These are phyloP conservation scores for Lachancea sp. DNA, from an alignment of 805 yeast genomes.

Conservation along the genomic window DNA sequence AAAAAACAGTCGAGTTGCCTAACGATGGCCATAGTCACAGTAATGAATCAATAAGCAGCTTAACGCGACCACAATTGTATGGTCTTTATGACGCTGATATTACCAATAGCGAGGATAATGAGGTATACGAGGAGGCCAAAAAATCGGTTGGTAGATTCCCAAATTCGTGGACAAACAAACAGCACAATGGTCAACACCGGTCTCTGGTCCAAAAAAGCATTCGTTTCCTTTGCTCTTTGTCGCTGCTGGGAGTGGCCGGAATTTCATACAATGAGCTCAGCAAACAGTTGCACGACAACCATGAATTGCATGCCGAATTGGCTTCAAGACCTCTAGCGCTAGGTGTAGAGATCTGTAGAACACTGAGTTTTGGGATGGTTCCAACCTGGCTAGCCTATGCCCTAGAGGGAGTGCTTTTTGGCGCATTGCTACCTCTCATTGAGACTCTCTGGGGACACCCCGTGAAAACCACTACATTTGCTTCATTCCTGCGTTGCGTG, in stretches of 20 bases:
- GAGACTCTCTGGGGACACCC: constrained; percentile 23
- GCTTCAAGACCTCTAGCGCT: constrained; percentile 39
- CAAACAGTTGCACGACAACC: constrained; percentile 46
- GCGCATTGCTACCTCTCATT: constrained; percentile 44
- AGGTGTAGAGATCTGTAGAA: constrained; percentile 27
- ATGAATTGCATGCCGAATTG: constrained; percentile 37
- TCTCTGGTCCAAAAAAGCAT: constrained; percentile 2
- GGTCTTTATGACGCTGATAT: constrained; percentile 43
- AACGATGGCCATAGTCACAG: constrained; percentile 10
- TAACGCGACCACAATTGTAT: constrained; percentile 47
- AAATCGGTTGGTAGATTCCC: constrained; percentile 12
- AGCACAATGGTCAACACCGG: neutral
- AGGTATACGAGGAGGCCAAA: constrained; percentile 30
- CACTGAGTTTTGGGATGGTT: constrained; percentile 13
- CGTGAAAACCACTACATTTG: constrained; percentile 15
- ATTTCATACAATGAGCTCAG: constrained; percentile 48
- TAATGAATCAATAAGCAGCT: constrained; percentile 37
- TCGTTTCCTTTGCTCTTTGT: constrained; percentile 13
- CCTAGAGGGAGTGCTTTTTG: constrained; percentile 53
- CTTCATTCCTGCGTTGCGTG: constrained; percentile 14
- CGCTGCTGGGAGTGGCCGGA: constrained; percentile 40
- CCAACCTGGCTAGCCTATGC: constrained; percentile 33
- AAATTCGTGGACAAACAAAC: constrained; percentile 1
- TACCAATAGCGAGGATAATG: constrained; percentile 28
- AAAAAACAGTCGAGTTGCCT: constrained; percentile 6